A percentile compares a stretch with the other conserved stretches of the same genome.
Conservation (phyloP, 495 filamentous ascomycete species). For the Neurospora sp. region DNA sequence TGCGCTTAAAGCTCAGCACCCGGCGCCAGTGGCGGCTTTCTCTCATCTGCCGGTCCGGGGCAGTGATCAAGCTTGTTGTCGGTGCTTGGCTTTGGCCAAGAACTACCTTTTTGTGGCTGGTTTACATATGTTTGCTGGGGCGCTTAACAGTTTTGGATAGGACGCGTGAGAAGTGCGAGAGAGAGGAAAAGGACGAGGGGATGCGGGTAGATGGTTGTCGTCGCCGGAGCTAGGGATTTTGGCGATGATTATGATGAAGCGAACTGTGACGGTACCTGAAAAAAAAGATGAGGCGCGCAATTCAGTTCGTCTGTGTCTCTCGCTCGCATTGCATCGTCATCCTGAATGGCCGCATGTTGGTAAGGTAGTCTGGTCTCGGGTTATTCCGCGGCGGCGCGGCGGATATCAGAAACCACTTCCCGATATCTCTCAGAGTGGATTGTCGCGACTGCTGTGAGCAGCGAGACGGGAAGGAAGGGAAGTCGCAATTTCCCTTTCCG, state of each 20-base stretch:
- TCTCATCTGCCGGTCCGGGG: not conserved
- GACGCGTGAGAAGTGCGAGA: not conserved
- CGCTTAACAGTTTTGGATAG: not conserved
- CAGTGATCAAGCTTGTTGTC: not conserved
- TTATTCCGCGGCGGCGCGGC: not conserved
- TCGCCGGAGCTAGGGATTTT: not conserved
- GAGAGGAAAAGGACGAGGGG: not conserved
- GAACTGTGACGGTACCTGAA: not conserved
- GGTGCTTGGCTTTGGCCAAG: not conserved
- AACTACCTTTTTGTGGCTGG: not conserved
- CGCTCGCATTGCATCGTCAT: not conserved
- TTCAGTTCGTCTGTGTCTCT: not conserved
- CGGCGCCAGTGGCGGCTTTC: not conserved
- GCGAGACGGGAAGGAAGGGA: not conserved
- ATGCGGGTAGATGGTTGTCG: not conserved
- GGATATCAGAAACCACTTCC: not conserved
- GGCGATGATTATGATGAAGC: not conserved
- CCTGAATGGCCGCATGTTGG: not conserved
- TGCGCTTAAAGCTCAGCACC: not conserved
- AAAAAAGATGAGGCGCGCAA: not conserved
- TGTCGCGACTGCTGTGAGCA: not conserved
- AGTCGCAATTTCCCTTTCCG: not conserved
- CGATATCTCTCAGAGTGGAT: not conserved
- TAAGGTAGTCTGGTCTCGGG: not conserved
- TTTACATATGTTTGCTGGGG: not conserved